phyloP scores from a whole-genome alignment of 2,329 filamentous ascomycete genomes.

The Exutisphaerella laricina region DNA sequence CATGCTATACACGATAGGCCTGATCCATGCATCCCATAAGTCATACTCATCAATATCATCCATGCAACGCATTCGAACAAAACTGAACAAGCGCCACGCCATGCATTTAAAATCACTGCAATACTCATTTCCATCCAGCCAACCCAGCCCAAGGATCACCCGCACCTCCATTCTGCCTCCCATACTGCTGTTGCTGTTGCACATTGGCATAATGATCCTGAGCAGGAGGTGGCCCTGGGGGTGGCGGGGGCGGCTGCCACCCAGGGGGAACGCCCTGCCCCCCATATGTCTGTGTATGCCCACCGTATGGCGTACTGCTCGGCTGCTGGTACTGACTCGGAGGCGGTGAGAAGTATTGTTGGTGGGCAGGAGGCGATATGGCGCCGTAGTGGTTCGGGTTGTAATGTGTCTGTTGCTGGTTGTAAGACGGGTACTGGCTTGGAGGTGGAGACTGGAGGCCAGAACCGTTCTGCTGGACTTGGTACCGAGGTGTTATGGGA shows the following conservation, averaged over 20 bases:
- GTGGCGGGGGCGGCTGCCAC: constrained; percentile 62
- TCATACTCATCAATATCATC: background rate
- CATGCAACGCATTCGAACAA: background rate
- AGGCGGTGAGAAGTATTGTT: constrained; percentile 49
- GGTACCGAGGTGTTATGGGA: constrained; percentile 44
- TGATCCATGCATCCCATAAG: constrained; percentile 1
- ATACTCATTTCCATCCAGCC: constrained; percentile 58
- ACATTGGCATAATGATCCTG: constrained; percentile 50
- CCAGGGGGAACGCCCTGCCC: constrained; percentile 50
- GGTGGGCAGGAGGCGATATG: constrained; percentile 51
- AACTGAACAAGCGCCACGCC: constrained; percentile 1
- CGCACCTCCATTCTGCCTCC: constrained; percentile 35
- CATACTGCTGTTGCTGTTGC: constrained; percentile 37
- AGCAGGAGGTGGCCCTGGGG: constrained; percentile 55
- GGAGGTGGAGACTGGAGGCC: constrained; percentile 29
- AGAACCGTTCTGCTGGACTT: no score
- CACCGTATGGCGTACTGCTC: constrained; percentile 54
- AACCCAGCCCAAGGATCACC: constrained; percentile 65
- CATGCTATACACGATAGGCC: no score
- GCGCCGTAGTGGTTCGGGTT: constrained; percentile 45
- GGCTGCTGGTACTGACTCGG: constrained; percentile 41
- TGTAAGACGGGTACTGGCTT: constrained; percentile 22
- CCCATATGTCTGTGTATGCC: constrained; percentile 43
- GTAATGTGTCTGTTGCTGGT: constrained; percentile 31
- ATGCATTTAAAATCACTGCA: background rate